phyloP scores from a whole-genome alignment of 2,329 filamentous ascomycete genomes.

The Trichoderma sp. region DNA sequence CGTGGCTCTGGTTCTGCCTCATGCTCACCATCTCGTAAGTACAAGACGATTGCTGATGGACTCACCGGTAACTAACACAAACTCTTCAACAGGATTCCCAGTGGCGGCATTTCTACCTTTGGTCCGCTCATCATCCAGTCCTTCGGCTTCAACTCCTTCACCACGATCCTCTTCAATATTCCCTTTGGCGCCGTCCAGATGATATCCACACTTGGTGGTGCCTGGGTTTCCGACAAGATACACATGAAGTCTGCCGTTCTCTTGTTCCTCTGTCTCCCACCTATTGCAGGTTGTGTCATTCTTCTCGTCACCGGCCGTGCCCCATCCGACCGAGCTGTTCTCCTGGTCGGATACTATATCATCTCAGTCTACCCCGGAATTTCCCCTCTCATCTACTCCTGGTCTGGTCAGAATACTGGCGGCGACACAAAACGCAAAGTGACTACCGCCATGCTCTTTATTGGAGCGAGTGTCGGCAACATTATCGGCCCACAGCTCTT shows the following conservation, averaged over 20 bases:
- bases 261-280: constrained; percentile 51
- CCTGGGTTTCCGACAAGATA: constrained; percentile 51
- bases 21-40: constrained; percentile 52
- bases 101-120: constrained; percentile 57
- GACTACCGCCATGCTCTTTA: constrained; percentile 58
- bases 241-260: constrained; percentile 56
- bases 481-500: constrained; percentile 62
- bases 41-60: no score
- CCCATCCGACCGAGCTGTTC: constrained; percentile 42
- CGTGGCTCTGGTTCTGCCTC: constrained; percentile 42
- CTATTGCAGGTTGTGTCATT: constrained; percentile 54
- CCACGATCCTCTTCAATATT: constrained; percentile 59
- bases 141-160: constrained; percentile 55
- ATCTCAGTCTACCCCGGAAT: constrained; percentile 57
- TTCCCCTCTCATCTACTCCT: constrained; percentile 55
- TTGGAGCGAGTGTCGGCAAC: constrained; percentile 61
- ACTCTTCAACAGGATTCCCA: constrained; percentile 39
- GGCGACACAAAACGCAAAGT: constrained; percentile 67
- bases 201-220: constrained; percentile 56
- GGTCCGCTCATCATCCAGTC: constrained; percentile 56
- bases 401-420: constrained; percentile 57
- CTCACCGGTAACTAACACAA: neutral
- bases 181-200: constrained; percentile 60
- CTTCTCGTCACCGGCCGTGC: constrained; percentile 49
- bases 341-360: constrained; percentile 57